Percentiles rank a stretch among this genome's conserved stretches.
These are phyloP conservation scores for Larix kaempferi DNA, from an alignment of 75 land plant species.

Conservation along the genomic window DNA sequence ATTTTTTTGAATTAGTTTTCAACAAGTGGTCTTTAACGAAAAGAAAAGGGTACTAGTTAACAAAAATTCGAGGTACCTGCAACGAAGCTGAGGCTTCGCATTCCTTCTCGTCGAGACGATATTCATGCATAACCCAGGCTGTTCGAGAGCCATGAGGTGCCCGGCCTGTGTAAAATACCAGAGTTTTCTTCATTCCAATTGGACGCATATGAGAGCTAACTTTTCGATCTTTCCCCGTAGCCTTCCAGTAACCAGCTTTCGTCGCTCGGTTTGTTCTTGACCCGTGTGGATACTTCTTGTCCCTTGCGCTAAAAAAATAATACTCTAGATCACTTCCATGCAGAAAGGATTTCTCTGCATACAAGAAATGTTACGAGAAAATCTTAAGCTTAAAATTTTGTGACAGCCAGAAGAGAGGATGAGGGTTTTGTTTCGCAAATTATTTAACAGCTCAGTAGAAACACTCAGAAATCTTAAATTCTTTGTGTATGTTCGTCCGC, in stretches of 20 bases:
- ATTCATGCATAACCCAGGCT: conserved; percentile 18
- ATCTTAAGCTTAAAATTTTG: too few relatives aligned
- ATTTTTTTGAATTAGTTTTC: too few relatives aligned
- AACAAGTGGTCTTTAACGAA: too few relatives aligned
- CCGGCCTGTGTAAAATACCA: conserved; percentile 18
- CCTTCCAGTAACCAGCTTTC: conserved; percentile 7
- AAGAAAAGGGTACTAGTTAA: too few relatives aligned
- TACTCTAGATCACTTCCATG: conserved; percentile 7
- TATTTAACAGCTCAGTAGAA: too few relatives aligned
- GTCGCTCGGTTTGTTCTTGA: conserved; percentile 15
- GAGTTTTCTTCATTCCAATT: conserved; percentile 15
- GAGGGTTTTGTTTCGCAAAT: too few relatives aligned
- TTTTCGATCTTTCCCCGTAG: conserved; percentile 7
- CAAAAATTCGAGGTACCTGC: too few relatives aligned
- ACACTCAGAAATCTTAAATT: too few relatives aligned
- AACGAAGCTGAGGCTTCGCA: neutral
- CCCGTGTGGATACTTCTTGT: conserved; percentile 8
- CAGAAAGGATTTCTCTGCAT: too few relatives aligned
- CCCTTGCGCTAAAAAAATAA: conserved; percentile 9
- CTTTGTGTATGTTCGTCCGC: too few relatives aligned
- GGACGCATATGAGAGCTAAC: neutral
- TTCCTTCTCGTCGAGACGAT: neutral
- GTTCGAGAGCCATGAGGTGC: conserved; percentile 15
- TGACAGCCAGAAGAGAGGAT: too few relatives aligned
- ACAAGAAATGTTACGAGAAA: too few relatives aligned